phyloP scores from a whole-genome alignment of 2,329 filamentous ascomycete genomes.

The Lanzia echinophila region DNA sequence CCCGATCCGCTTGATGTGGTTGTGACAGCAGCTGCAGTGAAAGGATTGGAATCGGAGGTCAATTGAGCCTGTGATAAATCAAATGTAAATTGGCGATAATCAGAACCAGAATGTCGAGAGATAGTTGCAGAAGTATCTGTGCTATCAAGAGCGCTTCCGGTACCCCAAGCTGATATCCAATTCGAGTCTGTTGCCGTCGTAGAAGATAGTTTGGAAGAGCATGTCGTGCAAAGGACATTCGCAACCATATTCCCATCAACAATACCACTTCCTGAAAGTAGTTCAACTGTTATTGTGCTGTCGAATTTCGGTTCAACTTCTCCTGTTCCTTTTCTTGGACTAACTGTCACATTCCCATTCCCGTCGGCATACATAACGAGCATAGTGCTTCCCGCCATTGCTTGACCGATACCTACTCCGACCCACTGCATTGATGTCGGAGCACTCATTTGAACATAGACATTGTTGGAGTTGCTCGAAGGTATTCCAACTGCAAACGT shows the following conservation, averaged over 20 bases:
- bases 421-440: conserved; percentile 49
- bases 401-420: conserved; percentile 48
- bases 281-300: conserved; percentile 34
- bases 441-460: conserved; percentile 51
- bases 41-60: conserved; percentile 22
- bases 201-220: conserved; percentile 6
- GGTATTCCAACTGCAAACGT: conserved; percentile 24
- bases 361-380: conserved; percentile 51
- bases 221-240: conserved; percentile 44
- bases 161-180: conserved; percentile 27
- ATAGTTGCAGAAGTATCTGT: conserved; percentile 14
- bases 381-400: conserved; percentile 51
- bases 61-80: conserved; percentile 24
- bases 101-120: conserved; percentile 15
- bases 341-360: conserved; percentile 48
- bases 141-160: conserved; percentile 19
- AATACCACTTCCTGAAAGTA: conserved; percentile 47
- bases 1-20: conserved; percentile 5
- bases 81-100: conserved; percentile 16
- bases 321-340: conserved; percentile 40
- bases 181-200: conserved; percentile 17
- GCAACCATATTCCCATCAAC: conserved; percentile 47
- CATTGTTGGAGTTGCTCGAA: conserved; percentile 35
- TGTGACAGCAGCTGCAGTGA: conserved; percentile 11
- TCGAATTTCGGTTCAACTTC: conserved; percentile 40